Base-by-base conservation (phyloP, 352 stramenopile species). In the Pythium angustatum region DNA sequence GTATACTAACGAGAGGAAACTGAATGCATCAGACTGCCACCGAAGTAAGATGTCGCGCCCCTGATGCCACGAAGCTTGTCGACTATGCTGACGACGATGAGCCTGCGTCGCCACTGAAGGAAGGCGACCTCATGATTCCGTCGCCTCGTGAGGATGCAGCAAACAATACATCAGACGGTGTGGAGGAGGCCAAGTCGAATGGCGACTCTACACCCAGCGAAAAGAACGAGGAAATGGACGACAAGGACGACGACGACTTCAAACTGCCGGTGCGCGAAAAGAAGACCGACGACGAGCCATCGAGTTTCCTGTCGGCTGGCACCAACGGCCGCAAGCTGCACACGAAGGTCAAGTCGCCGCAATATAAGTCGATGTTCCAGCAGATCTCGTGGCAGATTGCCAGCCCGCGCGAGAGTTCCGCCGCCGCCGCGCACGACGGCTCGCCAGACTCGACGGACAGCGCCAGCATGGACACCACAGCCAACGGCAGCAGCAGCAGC, bases 351-450 rank as follows among this genome's bases (percentile, higher is more conserved):
- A 76, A 71, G 44, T 91, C 79, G 19, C 82, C 82, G 5, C 77
- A 89, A 43, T 79, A 83, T 49, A 93, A 93, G 68, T 86, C 71
- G 61, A 85, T 93, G 70, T 90, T 93, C 58, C 73, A 90, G 71
- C 85, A 87, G 49, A 90, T 90, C 50, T 85, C 83, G 24, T 90
- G 81, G 82, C 87, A 88, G 27, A 47, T 66, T 21, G 62, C 24
- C 10, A 47, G 38, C 51, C 27, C 56, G n/a, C n/a, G n/a, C 12
- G 58, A 44, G 19, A 58, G 40, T 12, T 48, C 44, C 15, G 53
- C 54, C 19, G 59, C 62, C 1, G 45, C 69, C 76, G 9, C 45
- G 49, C 56, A 34, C 24, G 65, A 72, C 48, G 58, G 55, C 40
- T 67, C 71, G 15, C 34, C 62, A 22, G 69, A 66, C 28, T 59